These are phyloP conservation scores for Fusarium sp. DNA, from an alignment of 2,329 filamentous ascomycete genomes.

Conservation along the genomic window DNA sequence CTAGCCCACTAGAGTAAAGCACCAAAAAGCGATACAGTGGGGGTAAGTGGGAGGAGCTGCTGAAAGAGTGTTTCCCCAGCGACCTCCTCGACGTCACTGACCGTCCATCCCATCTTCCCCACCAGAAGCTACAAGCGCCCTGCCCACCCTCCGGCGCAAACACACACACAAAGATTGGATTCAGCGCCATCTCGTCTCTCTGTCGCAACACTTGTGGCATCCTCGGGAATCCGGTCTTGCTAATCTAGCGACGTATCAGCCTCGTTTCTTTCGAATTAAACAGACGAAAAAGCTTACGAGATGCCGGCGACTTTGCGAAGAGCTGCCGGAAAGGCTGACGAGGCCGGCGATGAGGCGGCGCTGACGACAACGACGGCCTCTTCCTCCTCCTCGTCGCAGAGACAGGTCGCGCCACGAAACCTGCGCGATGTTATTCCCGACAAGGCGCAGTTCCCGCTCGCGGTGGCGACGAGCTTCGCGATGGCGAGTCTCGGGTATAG, in stretches of 20 bases:
- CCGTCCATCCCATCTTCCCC: slow-evolving; percentile 27
- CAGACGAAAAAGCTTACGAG: slow-evolving; percentile 8
- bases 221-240: neutral
- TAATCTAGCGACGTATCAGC: slow-evolving; percentile 15
- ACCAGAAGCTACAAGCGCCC: slow-evolving; percentile 13
- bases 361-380: slow-evolving; percentile 27
- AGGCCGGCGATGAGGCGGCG: slow-evolving; percentile 30
- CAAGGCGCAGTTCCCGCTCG: slow-evolving; percentile 64
- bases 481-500: slow-evolving; percentile 75
- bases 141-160: slow-evolving; percentile 20
- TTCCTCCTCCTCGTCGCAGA: slow-evolving; percentile 16
- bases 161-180: neutral
- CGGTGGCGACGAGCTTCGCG: slow-evolving; percentile 67
- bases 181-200: slow-evolving; percentile 8
- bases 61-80: slow-evolving; percentile 44
- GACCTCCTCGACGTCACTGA: slow-evolving; percentile 45
- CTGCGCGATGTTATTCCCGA: slow-evolving; percentile 52
- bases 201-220: slow-evolving; percentile 16
- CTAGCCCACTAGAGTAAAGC: slow-evolving; percentile 30
- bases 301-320: slow-evolving; percentile 42
- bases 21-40: slow-evolving; percentile 9
- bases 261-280: neutral
- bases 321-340: slow-evolving; percentile 28
- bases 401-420: slow-evolving; percentile 16
- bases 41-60: neutral